Evolutionary conservation across 1,139 yeast genomes (phyloP).

Genomic region (Saccharomycopsis phalli): DNA sequence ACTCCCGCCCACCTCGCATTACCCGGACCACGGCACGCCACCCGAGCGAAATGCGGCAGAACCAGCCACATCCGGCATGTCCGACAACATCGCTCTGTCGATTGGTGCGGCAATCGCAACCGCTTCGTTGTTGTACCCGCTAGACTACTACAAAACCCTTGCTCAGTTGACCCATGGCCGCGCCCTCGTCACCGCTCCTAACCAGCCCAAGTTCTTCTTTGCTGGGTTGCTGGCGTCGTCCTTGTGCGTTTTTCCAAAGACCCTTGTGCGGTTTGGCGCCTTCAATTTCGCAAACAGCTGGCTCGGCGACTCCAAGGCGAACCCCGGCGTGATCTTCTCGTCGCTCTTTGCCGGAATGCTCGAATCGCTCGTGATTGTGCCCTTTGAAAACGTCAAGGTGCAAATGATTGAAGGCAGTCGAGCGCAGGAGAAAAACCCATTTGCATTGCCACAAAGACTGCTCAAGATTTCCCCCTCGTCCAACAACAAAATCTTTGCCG

Average conservation of each 20-base stretch:
- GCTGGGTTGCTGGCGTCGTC: conserved; percentile 16
- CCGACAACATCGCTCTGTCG: conserved; percentile 7
- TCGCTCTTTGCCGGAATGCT: conserved; percentile 78
- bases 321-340: conserved; percentile 71
- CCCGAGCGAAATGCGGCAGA: background rate
- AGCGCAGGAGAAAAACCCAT: conserved; percentile 13
- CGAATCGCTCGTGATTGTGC: conserved; percentile 79
- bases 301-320: conserved; percentile 36
- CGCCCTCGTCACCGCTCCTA: conserved; percentile 7
- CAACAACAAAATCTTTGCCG: conserved; percentile 5
- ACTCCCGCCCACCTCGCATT: background rate
- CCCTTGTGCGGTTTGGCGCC: conserved; percentile 12
- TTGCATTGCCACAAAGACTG: background rate
- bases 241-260: conserved; percentile 14
- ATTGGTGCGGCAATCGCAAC: conserved; percentile 17
- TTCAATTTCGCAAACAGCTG: conserved; percentile 14
- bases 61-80: background rate
- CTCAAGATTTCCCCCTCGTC: background rate
- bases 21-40: background rate
- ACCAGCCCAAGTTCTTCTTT: conserved; percentile 18
- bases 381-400: conserved; percentile 83
- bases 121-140: conserved; percentile 17
- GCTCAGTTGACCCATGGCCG: conserved; percentile 15
- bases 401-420: conserved; percentile 66
- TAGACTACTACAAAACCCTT: conserved; percentile 19